Base-by-base conservation (phyloP, 208 protist genomes). In the Polymyxa betae region DNA sequence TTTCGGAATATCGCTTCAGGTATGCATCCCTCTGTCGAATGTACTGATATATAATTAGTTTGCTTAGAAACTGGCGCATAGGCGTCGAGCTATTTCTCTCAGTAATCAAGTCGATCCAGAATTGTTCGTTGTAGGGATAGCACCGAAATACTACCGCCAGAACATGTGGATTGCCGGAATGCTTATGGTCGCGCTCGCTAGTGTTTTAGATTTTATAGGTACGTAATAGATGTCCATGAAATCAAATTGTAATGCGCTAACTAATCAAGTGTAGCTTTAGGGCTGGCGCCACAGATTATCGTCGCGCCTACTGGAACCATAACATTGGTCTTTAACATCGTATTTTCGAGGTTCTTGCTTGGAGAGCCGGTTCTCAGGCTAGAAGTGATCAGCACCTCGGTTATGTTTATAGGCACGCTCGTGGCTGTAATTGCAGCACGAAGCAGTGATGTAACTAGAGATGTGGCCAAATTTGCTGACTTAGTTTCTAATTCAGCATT, bases 271-370 rank as follows among this genome's bases (percentile, higher is more conserved):
- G 35, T n/a, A 82, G 72, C 72, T 5, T 43, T 82, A 43, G 72
- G 72, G 16, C 5, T 82, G n/a, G 72, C 72, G 12, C 72, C 72
- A 38, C 72, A 82, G 35, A 82, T 82, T n/a, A 82, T 82, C n/a
- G n/a, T 82, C 5, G 72, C 72, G 40, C 72, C 72, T 38, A 82
- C 72, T 35, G 72, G 72, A 35, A 82, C 72, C 35, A 35, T 82
- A 16, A 43, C 72, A n/a, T n/a, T 82, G 72, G 72, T 82, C 16
- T 82, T 82, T n/a, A 82, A 82, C n/a, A 82, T 82, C 72, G n/a
- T 82, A 20, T 82, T 5, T 43, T 5, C 72, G 10, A 5, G 72
- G 72, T 82, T 40, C n/a, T 16, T 82, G 16, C 35, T 82, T 38
- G 72, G n/a, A 20, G 72, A 82, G n/a, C 72, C 72, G n/a, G 40